Evolutionary conservation across 164 flowering plant genomes (phyloP).

Genomic region (Paratinospora sagittata): DNA sequence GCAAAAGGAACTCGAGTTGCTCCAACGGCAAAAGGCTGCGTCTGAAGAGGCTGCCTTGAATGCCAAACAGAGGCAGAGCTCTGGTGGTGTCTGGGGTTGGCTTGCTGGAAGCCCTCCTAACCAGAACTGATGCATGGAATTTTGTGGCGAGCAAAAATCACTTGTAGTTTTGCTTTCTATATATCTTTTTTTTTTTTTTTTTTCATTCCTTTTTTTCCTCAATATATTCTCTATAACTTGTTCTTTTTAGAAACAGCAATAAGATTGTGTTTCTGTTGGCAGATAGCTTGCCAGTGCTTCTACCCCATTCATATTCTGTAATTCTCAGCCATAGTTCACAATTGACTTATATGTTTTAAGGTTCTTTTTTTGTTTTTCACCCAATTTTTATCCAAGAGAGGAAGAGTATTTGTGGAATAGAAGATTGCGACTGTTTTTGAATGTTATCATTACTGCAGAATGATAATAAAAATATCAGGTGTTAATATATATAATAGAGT

Average conservation of each 20-base stretch:
- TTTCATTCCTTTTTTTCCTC: neutral
- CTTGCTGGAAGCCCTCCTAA: constrained; percentile 68
- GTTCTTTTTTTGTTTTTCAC: neutral
- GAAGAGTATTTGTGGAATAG: neutral
- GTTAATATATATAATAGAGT: too few species aligned
- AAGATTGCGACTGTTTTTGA: neutral
- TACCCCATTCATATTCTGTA: constrained; percentile 10
- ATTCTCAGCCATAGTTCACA: constrained; percentile 6
- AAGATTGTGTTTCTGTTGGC: constrained; percentile 14
- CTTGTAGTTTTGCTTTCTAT: constrained; percentile 6
- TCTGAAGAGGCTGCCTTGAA: constrained; percentile 80
- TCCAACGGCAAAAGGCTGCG: constrained; percentile 86
- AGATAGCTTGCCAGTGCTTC: neutral
- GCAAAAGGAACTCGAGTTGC: constrained; percentile 85
- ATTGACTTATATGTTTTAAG: constrained; percentile 1
- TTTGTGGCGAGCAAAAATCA: neutral
- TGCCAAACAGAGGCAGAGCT: constrained; percentile 72
- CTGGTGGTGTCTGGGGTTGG: constrained; percentile 98
- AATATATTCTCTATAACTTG: constrained; percentile 6
- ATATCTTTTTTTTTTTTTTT: neutral
- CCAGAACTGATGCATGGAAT: constrained; percentile 38
- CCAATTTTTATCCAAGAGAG: constrained; percentile 6
- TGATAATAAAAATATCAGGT: neutral
- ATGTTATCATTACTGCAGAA: neutral
- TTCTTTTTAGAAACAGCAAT: constrained; percentile 22